phyloP scores from a whole-genome alignment of 225 moss, liverwort and hornwort species.

The Thuidium tamariscinum region DNA sequence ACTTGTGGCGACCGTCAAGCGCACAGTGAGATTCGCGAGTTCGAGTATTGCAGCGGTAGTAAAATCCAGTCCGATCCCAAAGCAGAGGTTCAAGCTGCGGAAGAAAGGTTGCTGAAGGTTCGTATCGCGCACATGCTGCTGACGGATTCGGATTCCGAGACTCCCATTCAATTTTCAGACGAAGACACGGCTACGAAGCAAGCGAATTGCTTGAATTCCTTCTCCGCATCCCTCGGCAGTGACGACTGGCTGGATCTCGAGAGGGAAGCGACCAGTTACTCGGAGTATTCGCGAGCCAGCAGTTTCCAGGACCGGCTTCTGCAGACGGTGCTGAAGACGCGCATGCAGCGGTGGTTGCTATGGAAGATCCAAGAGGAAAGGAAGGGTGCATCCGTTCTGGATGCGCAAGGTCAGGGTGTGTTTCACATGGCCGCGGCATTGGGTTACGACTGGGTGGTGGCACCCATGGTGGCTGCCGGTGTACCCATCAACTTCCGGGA shows the following conservation, averaged over 20 bases:
- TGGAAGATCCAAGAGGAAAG: conserved; percentile 45
- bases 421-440: conserved; percentile 79
- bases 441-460: conserved; percentile 85
- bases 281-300: conserved; percentile 8
- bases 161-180: not conserved
- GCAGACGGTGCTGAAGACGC: conserved; percentile 48
- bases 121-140: conserved; percentile 71
- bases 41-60: conserved; percentile 57
- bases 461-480: conserved; percentile 45
- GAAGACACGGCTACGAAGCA: conserved; percentile 2
- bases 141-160: conserved; percentile 12
- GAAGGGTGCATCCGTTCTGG: conserved; percentile 60
- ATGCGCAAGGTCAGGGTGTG: conserved; percentile 75
- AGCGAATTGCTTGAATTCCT: conserved; percentile 9
- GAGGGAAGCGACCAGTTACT: conserved; percentile 8
- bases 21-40: conserved; percentile 70
- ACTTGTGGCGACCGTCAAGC: conserved; percentile 75
- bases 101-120: conserved; percentile 52
- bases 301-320: conserved; percentile 60
- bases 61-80: not conserved
- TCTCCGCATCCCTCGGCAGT: not conserved
- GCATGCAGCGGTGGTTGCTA: conserved; percentile 66
- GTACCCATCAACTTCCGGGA: conserved; percentile 86
- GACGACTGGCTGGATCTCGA: conserved; percentile 62
- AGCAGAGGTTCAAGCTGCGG: conserved; percentile 16